Evolutionary conservation across 179 eudicot species (phyloP).

Genomic region (Amaranthus tricolor): DNA sequence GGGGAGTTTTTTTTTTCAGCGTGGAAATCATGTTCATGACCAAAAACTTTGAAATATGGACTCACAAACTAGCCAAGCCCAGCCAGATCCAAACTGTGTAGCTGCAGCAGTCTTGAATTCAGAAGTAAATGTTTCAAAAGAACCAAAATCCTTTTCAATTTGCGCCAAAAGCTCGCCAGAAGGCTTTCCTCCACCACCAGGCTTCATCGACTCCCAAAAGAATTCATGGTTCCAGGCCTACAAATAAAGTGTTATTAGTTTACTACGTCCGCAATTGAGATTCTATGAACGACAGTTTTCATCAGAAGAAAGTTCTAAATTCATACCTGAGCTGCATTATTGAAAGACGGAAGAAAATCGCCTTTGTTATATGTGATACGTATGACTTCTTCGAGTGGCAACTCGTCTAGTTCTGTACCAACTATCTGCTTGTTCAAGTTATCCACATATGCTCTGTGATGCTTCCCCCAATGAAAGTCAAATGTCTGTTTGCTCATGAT

Average conservation of each 20-base stretch:
- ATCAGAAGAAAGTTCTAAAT: background rate
- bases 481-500: conserved; percentile 84
- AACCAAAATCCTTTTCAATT: conserved; percentile 88
- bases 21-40: background rate
- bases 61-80: conserved; percentile 99
- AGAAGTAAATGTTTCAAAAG: conserved; percentile 61
- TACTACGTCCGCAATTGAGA: background rate
- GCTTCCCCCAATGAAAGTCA: conserved; percentile 95
- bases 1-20: background rate
- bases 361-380: conserved; percentile 73
- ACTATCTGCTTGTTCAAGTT: conserved; percentile 87
- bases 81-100: conserved; percentile 96
- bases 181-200: conserved; percentile 92
- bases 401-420: conserved; percentile 74
- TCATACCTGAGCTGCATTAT: conserved; percentile 90
- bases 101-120: conserved; percentile 86
- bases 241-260: background rate
- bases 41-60: background rate
- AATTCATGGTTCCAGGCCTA: conserved; percentile 91
- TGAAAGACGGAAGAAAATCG: conserved; percentile 71
- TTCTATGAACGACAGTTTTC: background rate
- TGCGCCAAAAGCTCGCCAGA: conserved; percentile 70
- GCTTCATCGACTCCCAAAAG: conserved; percentile 93
- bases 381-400: conserved; percentile 59
- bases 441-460: conserved; percentile 84